A percentile compares a stretch with the other conserved stretches of the same genome.
These are phyloP conservation scores for Podospora appendiculata DNA, from an alignment of 495 filamentous ascomycete genomes.

Conservation along the genomic window DNA sequence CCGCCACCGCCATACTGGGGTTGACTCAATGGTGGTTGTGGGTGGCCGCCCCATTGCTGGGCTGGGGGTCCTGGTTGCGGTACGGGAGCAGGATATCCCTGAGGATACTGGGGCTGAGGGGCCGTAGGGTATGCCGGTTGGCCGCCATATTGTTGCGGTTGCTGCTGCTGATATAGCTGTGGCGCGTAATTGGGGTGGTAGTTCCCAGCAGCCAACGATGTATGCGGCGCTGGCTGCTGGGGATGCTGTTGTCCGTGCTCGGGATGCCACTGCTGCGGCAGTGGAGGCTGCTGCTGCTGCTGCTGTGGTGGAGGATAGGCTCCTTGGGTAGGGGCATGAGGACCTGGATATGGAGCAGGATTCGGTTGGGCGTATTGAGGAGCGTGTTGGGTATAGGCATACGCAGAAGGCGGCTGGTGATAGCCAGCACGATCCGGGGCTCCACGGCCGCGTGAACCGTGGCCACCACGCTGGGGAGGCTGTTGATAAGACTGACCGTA, in stretches of 20 bases:
- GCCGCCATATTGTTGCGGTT: constrained; percentile 12
- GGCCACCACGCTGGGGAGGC: constrained; percentile 22
- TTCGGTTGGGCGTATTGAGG: constrained; percentile 16
- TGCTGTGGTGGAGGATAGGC: constrained; percentile 15
- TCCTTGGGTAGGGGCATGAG: constrained; percentile 15
- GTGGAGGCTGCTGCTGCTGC: constrained; percentile 19
- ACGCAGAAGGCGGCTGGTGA: constrained; percentile 14
- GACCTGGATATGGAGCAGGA: constrained; percentile 11
- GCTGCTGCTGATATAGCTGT: constrained; percentile 32
- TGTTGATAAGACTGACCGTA: constrained; percentile 31
- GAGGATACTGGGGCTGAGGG: constrained; percentile 24
- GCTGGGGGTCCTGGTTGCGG: constrained; percentile 26
- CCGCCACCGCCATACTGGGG: constrained; percentile 42
- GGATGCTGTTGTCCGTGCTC: constrained; percentile 19
- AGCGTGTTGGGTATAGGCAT: constrained; percentile 17
- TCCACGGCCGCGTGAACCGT: constrained; percentile 26
- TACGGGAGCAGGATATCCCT: constrained; percentile 23
- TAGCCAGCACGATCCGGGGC: constrained; percentile 30
- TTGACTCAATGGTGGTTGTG: constrained; percentile 36
- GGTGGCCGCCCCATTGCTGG: constrained; percentile 24
- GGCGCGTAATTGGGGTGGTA: constrained; percentile 47
- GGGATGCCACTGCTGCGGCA: constrained; percentile 18
- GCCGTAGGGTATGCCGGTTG: constrained; percentile 17
- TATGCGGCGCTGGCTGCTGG: constrained; percentile 10
- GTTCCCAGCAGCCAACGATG: constrained; percentile 34